These are phyloP conservation scores for Leishmania tarentolae DNA, from an alignment of 208 protist genomes.

Conservation along the genomic window DNA sequence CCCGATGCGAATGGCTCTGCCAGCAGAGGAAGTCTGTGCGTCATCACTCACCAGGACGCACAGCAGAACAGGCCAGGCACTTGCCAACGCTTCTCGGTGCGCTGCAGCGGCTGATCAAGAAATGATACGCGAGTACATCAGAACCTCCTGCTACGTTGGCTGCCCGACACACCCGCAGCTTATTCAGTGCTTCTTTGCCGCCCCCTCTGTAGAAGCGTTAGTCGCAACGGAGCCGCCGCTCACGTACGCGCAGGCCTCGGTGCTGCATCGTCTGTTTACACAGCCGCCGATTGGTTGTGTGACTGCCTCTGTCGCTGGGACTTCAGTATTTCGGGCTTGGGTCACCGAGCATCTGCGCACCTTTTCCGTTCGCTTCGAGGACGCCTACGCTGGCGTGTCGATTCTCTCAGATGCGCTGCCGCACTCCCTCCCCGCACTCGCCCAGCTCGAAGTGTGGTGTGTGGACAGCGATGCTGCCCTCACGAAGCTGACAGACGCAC, in stretches of 20 bases:
- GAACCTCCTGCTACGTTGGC: slow-evolving; percentile 7
- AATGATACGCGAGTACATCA: slow-evolving; percentile 11
- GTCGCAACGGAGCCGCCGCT: slow-evolving; percentile 13
- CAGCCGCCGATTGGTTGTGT: not conserved
- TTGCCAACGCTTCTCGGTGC: not conserved
- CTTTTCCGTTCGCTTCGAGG: slow-evolving; percentile 9
- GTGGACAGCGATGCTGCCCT: slow-evolving; percentile 3
- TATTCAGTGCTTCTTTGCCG: slow-evolving; percentile 8
- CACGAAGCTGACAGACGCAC: slow-evolving; percentile 5
- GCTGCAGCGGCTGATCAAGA: slow-evolving; percentile 1
- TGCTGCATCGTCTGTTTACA: slow-evolving; percentile 5
- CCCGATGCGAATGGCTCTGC: not conserved
- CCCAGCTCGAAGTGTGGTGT: not conserved
- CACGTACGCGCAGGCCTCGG: slow-evolving; percentile 12
- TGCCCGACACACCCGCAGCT: slow-evolving; percentile 15
- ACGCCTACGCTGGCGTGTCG: slow-evolving; percentile 4
- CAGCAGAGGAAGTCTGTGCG: not conserved
- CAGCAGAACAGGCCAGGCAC: not conserved
- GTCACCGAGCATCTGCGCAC: slow-evolving; percentile 6
- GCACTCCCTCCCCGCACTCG: slow-evolving; percentile 10
- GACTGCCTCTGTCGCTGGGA: not conserved
- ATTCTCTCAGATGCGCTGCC: slow-evolving; percentile 1
- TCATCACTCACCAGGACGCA: not conserved
- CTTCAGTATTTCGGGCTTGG: slow-evolving; percentile 5
- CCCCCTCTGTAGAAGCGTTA: slow-evolving; percentile 3